These are phyloP conservation scores for Leccinum pallidistipes DNA, from an alignment of 1,284 basidiomycete genomes.

Conservation along the genomic window DNA sequence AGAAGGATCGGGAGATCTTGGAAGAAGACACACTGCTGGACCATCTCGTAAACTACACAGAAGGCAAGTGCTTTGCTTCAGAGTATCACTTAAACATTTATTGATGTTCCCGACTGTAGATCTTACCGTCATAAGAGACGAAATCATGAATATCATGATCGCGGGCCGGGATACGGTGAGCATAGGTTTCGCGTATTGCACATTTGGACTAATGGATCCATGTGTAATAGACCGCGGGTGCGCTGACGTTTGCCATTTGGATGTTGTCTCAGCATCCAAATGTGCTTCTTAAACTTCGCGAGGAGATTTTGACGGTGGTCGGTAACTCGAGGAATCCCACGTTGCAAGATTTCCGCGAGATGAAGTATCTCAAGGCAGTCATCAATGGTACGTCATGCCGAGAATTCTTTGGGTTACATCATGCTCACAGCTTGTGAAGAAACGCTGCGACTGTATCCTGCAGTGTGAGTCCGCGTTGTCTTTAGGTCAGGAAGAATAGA, in stretches of 20 bases:
- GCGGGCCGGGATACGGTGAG: constrained; percentile 52
- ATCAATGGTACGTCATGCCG: constrained; percentile 49
- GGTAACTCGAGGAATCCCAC: constrained; percentile 46
- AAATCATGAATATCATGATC: constrained; percentile 52
- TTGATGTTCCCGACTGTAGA: constrained; percentile 17
- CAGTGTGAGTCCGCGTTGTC: constrained; percentile 45
- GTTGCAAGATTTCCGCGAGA: constrained; percentile 53
- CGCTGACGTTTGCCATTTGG: constrained; percentile 54
- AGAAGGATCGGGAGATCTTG: constrained; percentile 17
- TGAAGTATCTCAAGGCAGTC: constrained; percentile 60
- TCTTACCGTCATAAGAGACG: constrained; percentile 43
- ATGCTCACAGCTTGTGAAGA: constrained; percentile 38
- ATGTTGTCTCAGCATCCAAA: constrained; percentile 53
- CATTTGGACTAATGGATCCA: background rate
- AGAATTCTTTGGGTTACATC: background rate
- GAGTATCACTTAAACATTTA: background rate
- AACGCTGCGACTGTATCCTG: constrained; percentile 60
- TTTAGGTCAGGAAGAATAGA: background rate
- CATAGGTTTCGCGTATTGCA: background rate
- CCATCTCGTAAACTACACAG: constrained; percentile 33
- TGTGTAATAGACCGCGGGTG: constrained; percentile 46
- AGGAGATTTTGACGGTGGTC: constrained; percentile 52
- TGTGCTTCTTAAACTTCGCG: constrained; percentile 48
- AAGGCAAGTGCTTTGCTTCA: constrained; percentile 17
- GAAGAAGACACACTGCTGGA: constrained; percentile 34